These are phyloP conservation scores for Globisporangium heterothallicum DNA, from an alignment of 352 stramenopile species.

Conservation along the genomic window DNA sequence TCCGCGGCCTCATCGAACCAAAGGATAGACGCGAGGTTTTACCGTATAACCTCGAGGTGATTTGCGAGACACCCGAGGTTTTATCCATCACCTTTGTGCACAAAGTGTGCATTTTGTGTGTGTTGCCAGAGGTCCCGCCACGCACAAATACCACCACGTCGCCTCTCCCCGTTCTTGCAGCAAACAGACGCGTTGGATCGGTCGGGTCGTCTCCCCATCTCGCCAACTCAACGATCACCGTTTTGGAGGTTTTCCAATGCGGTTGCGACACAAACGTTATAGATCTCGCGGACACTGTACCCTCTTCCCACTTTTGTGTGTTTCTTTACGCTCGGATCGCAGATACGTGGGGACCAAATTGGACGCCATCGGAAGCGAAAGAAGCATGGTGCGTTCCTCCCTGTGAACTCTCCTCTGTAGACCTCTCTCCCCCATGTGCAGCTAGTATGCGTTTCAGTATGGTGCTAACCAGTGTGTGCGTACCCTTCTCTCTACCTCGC, in stretches of 20 bases:
- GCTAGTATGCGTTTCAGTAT: too few relatives aligned
- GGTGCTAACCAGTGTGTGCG: too few relatives aligned
- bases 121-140: neutral
- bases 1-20: too few relatives aligned
- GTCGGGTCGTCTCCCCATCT: conserved; percentile 22
- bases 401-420: too few relatives aligned
- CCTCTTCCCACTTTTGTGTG: neutral
- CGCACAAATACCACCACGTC: conserved; percentile 2
- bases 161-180: neutral
- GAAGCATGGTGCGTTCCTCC: conserved; percentile 3
- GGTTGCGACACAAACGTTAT: conserved; percentile 12
- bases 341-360: conserved; percentile 3
- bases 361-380: neutral
- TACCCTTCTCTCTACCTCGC: neutral
- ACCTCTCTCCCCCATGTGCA: too few relatives aligned
- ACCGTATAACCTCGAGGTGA: too few relatives aligned
- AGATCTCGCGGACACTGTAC: conserved; percentile 10
- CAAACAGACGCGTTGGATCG: accelerated
- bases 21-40: conserved; percentile 12
- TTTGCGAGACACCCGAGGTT: too few relatives aligned
- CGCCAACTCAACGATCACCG: too few relatives aligned
- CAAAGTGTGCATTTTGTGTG: conserved; percentile 2
- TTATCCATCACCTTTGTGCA: neutral
- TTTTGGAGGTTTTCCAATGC: conserved; percentile 3
- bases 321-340: neutral